A percentile compares a stretch with the other conserved stretches of the same genome.
phyloP scores from a whole-genome alignment of 1,139 yeast species.

The Yamadazyma aaseri region DNA sequence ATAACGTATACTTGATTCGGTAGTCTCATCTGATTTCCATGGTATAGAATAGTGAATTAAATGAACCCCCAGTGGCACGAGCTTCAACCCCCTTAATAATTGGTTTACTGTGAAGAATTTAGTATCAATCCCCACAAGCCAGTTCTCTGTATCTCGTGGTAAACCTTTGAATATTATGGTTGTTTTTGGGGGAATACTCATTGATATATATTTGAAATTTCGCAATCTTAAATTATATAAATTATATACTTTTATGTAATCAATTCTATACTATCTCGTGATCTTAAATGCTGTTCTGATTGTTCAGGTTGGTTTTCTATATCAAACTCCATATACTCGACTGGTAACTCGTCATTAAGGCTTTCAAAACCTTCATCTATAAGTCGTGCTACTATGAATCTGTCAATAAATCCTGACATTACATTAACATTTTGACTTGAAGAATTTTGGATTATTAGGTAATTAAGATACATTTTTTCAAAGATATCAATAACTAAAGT shows the following conservation, averaged over 20 bases:
- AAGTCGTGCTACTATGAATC: conserved; percentile 34
- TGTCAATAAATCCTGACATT: conserved; percentile 42
- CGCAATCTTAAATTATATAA: conserved; percentile 1
- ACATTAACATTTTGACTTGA: conserved; percentile 13
- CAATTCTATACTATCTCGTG: conserved; percentile 28
- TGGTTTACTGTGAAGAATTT: conserved; percentile 25
- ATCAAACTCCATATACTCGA: conserved; percentile 15
- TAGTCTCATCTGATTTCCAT: conserved; percentile 5
- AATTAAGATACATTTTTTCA: conserved; percentile 41
- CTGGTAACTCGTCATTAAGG: conserved; percentile 17
- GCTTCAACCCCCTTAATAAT: conserved; percentile 25
- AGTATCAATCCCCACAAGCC: conserved; percentile 31
- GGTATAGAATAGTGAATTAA: conserved; percentile 28
- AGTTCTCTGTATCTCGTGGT: conserved; percentile 17
- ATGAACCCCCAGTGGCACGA: conserved; percentile 28
- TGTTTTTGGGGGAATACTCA: conserved; percentile 23
- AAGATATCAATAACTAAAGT: conserved; percentile 38
- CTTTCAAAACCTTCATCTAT: conserved; percentile 29
- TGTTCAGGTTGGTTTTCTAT: conserved; percentile 12
- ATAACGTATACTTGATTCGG: conserved; percentile 19
- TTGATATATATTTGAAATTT: neutral
- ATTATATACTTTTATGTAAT: conserved; percentile 20
- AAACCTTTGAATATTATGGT: conserved; percentile 21
- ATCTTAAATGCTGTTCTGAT: conserved; percentile 11
- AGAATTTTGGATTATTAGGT: conserved; percentile 27